These are phyloP conservation scores for Monoraphidium neglectum DNA, from an alignment of 139 green algal species.

Conservation along the genomic window DNA sequence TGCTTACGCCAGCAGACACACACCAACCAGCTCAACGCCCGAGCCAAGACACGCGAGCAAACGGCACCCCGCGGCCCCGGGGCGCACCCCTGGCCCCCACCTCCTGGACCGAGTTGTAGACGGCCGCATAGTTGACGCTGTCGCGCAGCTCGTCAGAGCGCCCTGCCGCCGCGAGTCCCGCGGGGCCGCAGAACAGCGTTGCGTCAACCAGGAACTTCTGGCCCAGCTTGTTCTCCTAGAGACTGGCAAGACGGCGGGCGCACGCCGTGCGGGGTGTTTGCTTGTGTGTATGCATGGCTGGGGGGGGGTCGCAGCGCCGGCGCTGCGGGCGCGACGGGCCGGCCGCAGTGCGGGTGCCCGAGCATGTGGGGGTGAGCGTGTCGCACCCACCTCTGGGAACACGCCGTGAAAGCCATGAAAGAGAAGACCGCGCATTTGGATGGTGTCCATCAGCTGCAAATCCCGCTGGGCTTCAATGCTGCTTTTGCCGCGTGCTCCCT, in stretches of 20 bases:
- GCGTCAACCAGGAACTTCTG: slow-evolving; percentile 72
- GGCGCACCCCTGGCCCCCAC: not conserved
- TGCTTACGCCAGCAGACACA: no score
- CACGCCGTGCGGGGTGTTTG: not conserved
- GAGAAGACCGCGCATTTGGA: slow-evolving; percentile 1
- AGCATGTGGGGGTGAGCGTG: no score
- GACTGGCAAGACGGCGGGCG: no score
- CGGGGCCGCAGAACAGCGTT: slow-evolving; percentile 38
- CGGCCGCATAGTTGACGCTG: slow-evolving; percentile 57
- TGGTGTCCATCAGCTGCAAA: slow-evolving; percentile 2
- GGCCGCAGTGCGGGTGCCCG: no score
- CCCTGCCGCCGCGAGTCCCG: slow-evolving; percentile 33
- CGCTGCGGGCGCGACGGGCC: no score
- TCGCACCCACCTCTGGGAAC: slow-evolving; percentile 20
- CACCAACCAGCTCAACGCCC: no score
- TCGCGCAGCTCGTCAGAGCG: slow-evolving; percentile 47
- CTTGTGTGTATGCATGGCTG: no score
- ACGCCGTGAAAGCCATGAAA: slow-evolving; percentile 34
- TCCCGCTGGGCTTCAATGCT: no score
- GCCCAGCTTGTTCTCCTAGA: slow-evolving; percentile 60
- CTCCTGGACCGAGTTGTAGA: slow-evolving; percentile 42
- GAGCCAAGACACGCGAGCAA: not conserved
- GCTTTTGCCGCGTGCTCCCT: no score
- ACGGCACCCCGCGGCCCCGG: no score
- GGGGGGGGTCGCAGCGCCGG: no score